These are phyloP conservation scores for Acer yangbiense DNA, from an alignment of 345 rosid genomes.

Conservation along the genomic window DNA sequence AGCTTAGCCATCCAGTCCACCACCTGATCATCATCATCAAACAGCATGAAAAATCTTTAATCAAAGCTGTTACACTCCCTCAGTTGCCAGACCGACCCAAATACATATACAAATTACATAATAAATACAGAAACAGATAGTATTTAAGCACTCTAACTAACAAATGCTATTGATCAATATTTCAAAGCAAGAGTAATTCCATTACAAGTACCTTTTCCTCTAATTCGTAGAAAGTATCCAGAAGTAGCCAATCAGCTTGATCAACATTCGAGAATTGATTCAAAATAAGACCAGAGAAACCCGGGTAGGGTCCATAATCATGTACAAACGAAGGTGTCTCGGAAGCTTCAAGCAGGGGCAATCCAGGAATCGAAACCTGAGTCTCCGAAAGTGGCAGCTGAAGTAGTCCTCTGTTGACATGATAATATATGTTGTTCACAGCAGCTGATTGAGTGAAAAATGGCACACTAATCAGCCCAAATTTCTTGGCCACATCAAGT, in stretches of 20 bases:
- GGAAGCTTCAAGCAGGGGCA: constrained; percentile 27
- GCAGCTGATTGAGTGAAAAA: constrained; percentile 41
- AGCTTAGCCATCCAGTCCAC: constrained; percentile 29
- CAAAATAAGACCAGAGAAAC: not conserved
- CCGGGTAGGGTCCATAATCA: constrained; percentile 20
- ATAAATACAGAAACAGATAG: too few relatives aligned
- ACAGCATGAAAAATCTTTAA: too few relatives aligned
- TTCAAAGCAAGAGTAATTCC: too few relatives aligned
- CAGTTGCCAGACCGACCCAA: too few relatives aligned
- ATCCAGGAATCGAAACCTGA: constrained; percentile 27
- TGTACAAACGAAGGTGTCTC: constrained; percentile 32
- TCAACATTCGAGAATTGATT: constrained; percentile 34
- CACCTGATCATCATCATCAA: constrained; percentile 21
- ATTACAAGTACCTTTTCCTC: constrained; percentile 8
- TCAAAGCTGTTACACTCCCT: too few relatives aligned
- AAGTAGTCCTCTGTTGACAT: constrained; percentile 25
- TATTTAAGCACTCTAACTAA: too few relatives aligned
- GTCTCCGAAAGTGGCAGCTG: constrained; percentile 18
- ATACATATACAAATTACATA: too few relatives aligned
- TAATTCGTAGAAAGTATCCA: constrained; percentile 24
- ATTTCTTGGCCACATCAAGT: constrained; percentile 36
- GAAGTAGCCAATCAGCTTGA: constrained; percentile 31
- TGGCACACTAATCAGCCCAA: constrained; percentile 20
- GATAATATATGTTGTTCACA: constrained; percentile 35
- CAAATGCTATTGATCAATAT: too few relatives aligned